These are phyloP conservation scores for Aschersonia sp. DNA, from an alignment of 2,329 filamentous ascomycete species.

Conservation along the genomic window DNA sequence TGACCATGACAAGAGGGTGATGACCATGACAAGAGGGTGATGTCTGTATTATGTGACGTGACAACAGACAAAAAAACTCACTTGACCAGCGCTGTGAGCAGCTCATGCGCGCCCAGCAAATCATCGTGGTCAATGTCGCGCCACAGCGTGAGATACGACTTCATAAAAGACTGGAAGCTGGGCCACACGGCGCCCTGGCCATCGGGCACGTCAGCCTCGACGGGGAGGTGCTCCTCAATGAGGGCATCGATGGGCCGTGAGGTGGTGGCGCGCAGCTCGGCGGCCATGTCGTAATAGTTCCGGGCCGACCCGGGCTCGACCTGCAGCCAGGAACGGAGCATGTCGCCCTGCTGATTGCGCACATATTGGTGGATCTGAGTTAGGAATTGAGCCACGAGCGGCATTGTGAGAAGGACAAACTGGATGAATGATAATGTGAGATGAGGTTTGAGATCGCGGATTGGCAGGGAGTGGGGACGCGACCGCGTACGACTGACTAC, in stretches of 20 bases:
- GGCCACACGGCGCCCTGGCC: constrained; percentile 57
- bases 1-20: too few relatives aligned
- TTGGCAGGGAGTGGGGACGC: too few relatives aligned
- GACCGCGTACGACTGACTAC: too few relatives aligned
- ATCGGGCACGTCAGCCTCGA: constrained; percentile 48
- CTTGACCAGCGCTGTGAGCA: constrained; percentile 62
- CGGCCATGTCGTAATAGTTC: constrained; percentile 52
- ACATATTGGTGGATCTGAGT: constrained; percentile 42
- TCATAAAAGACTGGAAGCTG: constrained; percentile 65
- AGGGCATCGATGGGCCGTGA: constrained; percentile 42
- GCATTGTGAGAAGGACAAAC: constrained; percentile 29
- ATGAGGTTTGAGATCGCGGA: not conserved
- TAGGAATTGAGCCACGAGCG: constrained; percentile 55
- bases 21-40: too few relatives aligned
- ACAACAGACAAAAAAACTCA: constrained; percentile 27
- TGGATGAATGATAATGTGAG: not conserved
- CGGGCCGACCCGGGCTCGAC: constrained; percentile 58
- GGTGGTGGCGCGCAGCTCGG: constrained; percentile 43
- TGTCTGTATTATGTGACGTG: not conserved
- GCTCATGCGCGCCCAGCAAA: constrained; percentile 57
- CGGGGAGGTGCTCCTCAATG: constrained; percentile 48
- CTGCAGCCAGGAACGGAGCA: constrained; percentile 54
- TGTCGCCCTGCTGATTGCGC: constrained; percentile 44
- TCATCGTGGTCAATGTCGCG: constrained; percentile 67
- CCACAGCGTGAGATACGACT: constrained; percentile 68